Percentiles rank a stretch among this genome's conserved stretches.
phyloP scores from a whole-genome alignment of 768 basidiomycete genomes.

The Exidia glandulosa region DNA sequence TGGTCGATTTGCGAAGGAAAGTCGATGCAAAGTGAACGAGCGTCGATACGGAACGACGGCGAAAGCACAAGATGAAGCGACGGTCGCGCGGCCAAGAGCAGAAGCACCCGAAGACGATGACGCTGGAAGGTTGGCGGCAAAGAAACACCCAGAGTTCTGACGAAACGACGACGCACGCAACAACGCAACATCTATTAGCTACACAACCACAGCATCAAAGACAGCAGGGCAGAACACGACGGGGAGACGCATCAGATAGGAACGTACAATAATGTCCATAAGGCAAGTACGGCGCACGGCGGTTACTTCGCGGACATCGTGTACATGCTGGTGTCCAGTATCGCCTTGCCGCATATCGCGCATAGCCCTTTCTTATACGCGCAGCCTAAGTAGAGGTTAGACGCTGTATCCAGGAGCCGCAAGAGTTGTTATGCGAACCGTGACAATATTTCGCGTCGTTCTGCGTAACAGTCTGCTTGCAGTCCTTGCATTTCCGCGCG shows the following conservation, averaged over 20 bases:
- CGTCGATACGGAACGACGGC: too few relatives aligned
- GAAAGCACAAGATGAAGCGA: too few relatives aligned
- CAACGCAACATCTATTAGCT: not conserved
- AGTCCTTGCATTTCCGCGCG: conserved; percentile 79
- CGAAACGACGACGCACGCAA: not conserved
- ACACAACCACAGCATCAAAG: not conserved
- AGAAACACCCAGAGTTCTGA: too few relatives aligned
- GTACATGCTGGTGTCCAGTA: conserved; percentile 74
- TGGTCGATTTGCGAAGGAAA: too few relatives aligned
- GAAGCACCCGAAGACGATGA: too few relatives aligned
- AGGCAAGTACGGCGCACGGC: not conserved
- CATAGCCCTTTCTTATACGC: conserved; percentile 82
- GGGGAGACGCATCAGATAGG: too few relatives aligned
- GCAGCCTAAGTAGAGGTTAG: conserved; percentile 43
- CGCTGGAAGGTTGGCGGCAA: too few relatives aligned
- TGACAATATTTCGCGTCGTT: conserved; percentile 85
- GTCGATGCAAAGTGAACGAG: too few relatives aligned
- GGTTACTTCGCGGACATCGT: conserved; percentile 73
- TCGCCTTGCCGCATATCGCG: conserved; percentile 79
- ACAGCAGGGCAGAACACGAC: not conserved
- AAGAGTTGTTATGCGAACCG: conserved; percentile 34
- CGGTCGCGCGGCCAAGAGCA: too few relatives aligned
- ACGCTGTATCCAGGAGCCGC: not conserved
- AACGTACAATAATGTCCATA: not conserved
- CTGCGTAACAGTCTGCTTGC: conserved; percentile 74